Evolutionary conservation across 176 grass and related monocot species (phyloP).

Genomic region (Triticum timopheevii): DNA sequence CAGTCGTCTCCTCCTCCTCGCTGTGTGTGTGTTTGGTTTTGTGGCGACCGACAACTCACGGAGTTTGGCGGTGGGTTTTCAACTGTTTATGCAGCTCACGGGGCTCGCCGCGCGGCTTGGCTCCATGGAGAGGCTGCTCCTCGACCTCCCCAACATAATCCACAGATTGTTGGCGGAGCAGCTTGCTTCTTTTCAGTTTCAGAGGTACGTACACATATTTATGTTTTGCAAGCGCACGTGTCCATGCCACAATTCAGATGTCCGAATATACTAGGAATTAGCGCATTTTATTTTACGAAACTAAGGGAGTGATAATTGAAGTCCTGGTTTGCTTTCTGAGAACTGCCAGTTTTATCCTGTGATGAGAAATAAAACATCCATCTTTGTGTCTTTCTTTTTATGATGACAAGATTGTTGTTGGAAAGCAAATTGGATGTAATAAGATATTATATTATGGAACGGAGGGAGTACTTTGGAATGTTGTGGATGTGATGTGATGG

Average conservation of each 20-base stretch:
- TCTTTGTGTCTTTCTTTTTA: too few relatives aligned
- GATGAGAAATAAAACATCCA: neutral
- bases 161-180: neutral
- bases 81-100: neutral
- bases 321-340: neutral
- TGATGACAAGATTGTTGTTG: too few relatives aligned
- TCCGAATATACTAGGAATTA: neutral
- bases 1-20: too few relatives aligned
- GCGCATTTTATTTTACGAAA: neutral
- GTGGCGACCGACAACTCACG: too few relatives aligned
- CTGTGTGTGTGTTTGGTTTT: too few relatives aligned
- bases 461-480: neutral
- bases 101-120: neutral
- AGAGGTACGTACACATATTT: neutral
- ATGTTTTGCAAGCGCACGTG: neutral
- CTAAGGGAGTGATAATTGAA: neutral
- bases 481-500: neutral
- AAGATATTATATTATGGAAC: too few relatives aligned
- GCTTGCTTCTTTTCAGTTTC: neutral
- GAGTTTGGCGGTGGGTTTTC: too few relatives aligned
- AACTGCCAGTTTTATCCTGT: neutral
- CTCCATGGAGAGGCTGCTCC: neutral
- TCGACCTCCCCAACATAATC: neutral
- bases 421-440: too few relatives aligned
- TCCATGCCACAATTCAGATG: too few relatives aligned